Evolutionary conservation across 805 yeast genomes (phyloP).

Genomic region (Metschnikowia lachancei): DNA sequence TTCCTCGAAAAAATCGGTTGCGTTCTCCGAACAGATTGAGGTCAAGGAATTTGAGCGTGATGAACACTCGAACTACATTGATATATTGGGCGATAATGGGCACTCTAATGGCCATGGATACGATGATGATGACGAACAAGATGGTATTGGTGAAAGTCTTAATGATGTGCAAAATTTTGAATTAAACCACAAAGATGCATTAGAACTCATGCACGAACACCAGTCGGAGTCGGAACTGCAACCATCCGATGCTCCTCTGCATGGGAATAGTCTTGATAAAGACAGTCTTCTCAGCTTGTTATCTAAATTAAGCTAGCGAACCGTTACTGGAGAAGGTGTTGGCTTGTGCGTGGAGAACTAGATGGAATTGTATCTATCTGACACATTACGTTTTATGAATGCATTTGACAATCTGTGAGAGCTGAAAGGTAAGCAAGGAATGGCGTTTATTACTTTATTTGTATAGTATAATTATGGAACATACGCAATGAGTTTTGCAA

Average conservation of each 20-base stretch:
- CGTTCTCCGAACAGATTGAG: conserved; percentile 42
- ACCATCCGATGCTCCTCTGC: conserved; percentile 4
- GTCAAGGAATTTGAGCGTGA: conserved; percentile 42
- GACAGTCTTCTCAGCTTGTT: conserved; percentile 18
- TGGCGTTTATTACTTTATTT: not conserved
- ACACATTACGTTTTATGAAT: too few relatives aligned
- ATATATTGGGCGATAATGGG: conserved; percentile 18
- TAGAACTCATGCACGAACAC: conserved; percentile 29
- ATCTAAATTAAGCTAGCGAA: conserved; percentile 15
- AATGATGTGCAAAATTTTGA: conserved; percentile 15
- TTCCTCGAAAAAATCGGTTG: conserved; percentile 31
- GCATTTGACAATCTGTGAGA: too few relatives aligned
- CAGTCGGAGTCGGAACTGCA: conserved; percentile 12
- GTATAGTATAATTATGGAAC: not conserved
- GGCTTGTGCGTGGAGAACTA: not conserved
- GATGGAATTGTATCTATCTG: not conserved
- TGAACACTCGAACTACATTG: conserved; percentile 25
- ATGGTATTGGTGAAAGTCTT: not conserved
- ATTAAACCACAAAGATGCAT: conserved; percentile 30
- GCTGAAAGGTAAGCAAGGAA: too few relatives aligned
- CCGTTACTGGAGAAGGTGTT: not conserved
- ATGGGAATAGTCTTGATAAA: conserved; percentile 5
- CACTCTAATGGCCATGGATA: conserved; percentile 15
- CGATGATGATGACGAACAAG: conserved; percentile 13
- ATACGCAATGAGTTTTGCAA: not conserved